Conservation (phyloP, 331 rosid species). For the Malus hybrid region DNA sequence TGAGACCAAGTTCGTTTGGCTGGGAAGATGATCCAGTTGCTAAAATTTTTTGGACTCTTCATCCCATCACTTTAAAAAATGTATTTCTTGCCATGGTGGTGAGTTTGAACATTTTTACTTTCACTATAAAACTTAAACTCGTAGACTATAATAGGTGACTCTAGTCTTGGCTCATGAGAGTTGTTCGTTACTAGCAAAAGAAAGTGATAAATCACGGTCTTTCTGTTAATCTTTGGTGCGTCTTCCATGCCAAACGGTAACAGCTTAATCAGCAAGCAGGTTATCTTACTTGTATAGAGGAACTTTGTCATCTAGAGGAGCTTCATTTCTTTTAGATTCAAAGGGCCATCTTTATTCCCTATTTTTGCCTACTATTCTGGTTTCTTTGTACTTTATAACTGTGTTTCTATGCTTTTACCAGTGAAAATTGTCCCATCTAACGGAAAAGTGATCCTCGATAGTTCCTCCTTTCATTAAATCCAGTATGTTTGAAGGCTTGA, state of each 20-base stretch:
- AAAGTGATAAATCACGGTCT: not conserved
- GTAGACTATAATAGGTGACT: constrained; percentile 2
- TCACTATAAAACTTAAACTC: constrained; percentile 9
- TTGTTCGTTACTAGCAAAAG: not conserved
- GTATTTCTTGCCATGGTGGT: constrained; percentile 83
- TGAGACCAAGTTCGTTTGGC: constrained; percentile 15
- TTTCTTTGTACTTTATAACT: not conserved
- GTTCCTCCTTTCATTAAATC: not conserved
- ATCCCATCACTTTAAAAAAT: constrained; percentile 49
- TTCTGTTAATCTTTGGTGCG: not conserved
- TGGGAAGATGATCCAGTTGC: constrained; percentile 70
- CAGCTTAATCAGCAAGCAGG: not conserved
- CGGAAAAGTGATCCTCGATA: not conserved
- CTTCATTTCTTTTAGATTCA: not conserved
- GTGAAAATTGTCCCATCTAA: not conserved
- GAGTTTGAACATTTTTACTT: constrained; percentile 28
- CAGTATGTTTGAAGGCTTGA: not conserved
- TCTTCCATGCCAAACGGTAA: not conserved
- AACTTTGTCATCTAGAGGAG: not conserved
- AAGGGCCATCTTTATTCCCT: not conserved
- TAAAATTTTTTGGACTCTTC: constrained; percentile 49
- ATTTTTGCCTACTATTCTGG: not conserved
- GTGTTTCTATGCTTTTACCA: not conserved
- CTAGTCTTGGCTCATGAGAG: not conserved
- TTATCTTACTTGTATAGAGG: not conserved